A percentile compares a stretch with the other conserved stretches of the same genome.
Conservation (phyloP, 106 monocot species). For the Dioscorea dumetorum region DNA sequence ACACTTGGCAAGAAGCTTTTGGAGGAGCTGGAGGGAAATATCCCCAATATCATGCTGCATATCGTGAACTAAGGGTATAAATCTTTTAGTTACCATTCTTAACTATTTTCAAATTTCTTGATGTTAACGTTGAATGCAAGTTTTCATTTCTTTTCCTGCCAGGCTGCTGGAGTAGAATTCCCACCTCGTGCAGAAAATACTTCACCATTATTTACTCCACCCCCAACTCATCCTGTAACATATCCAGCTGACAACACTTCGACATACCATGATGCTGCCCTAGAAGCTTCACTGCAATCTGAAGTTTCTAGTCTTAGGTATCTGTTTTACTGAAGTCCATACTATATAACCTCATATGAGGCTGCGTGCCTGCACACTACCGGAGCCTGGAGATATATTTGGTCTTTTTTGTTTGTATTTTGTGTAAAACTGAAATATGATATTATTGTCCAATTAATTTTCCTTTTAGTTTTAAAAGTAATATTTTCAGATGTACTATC, state of each 20-base stretch:
- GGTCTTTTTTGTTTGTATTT: not conserved
- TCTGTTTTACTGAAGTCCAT: not conserved
- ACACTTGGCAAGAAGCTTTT: constrained; percentile 97
- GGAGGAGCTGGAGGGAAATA: constrained; percentile 71
- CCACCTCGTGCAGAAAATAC: constrained; percentile 74
- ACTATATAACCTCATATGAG: not conserved
- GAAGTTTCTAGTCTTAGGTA: constrained; percentile 72
- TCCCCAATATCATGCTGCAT: constrained; percentile 87
- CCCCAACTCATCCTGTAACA: constrained; percentile 60
- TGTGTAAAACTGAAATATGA: not conserved
- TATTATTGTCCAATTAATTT: not conserved
- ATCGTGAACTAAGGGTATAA: constrained; percentile 77
- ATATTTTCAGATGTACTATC: not conserved
- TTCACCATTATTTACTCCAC: constrained; percentile 83
- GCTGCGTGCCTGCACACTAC: too few species aligned
- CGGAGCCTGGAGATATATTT: not conserved
- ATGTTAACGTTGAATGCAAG: not conserved
- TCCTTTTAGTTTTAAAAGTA: not conserved
- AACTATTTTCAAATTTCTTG: not conserved
- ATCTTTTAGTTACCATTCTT: not conserved
- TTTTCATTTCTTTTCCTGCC: constrained; percentile 6
- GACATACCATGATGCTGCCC: constrained; percentile 56
- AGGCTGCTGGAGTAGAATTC: constrained; percentile 91
- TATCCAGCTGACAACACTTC: constrained; percentile 22
- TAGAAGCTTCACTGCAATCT: constrained; percentile 85